These are phyloP conservation scores for Ustilago esculenta DNA, from an alignment of 1,284 basidiomycete genomes.

Conservation along the genomic window DNA sequence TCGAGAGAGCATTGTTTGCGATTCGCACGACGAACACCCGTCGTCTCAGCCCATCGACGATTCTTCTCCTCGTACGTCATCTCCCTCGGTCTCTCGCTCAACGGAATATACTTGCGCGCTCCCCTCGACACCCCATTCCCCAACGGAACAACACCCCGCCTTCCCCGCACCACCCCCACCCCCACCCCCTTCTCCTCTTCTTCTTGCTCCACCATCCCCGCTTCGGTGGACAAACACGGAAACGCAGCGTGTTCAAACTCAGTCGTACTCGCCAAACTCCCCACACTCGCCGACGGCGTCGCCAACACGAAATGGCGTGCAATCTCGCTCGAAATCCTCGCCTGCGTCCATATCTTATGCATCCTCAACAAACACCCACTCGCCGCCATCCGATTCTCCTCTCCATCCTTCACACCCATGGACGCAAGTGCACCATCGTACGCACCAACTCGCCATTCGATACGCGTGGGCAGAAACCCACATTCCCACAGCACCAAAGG, in stretches of 20 bases:
- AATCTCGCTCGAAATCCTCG: constrained; percentile 51
- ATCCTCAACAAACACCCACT: constrained; percentile 12
- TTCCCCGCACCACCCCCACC: neutral
- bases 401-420: neutral
- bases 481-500: constrained; percentile 94
- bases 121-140: constrained; percentile 34
- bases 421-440: constrained; percentile 66
- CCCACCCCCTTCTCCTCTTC: neutral
- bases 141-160: constrained; percentile 19
- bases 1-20: too few species aligned
- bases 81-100: constrained; percentile 23
- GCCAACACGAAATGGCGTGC: constrained; percentile 58
- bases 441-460: constrained; percentile 79
- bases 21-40: constrained; percentile 16
- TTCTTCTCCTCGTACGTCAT: constrained; percentile 37
- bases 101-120: constrained; percentile 17
- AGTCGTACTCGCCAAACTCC: constrained; percentile 14
- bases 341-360: constrained; percentile 55
- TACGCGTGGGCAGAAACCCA: constrained; percentile 76
- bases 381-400: constrained; percentile 11
- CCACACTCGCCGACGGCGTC: constrained; percentile 1
- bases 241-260: constrained; percentile 12
- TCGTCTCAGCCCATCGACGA: constrained; percentile 31
- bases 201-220: too few species aligned
- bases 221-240: constrained; percentile 7